Conservation (phyloP, 2,329 filamentous ascomycete genomes). For the Ascochyta koolunga region DNA sequence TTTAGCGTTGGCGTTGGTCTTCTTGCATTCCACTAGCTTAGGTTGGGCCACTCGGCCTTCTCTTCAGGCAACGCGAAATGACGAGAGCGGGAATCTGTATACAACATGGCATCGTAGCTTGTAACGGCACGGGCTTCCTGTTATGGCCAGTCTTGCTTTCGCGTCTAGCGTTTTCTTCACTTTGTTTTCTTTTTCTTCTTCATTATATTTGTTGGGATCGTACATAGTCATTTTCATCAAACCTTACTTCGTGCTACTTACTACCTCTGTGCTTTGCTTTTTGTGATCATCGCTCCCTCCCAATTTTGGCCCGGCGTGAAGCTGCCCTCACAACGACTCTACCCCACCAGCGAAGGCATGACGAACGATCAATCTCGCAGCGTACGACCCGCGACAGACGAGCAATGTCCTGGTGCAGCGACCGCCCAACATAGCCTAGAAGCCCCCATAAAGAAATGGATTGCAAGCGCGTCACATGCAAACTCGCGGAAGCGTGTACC, state of each 20-base stretch:
- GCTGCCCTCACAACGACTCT: not conserved
- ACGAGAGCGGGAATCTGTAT: constrained; percentile 1
- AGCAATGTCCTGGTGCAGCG: constrained; percentile 11
- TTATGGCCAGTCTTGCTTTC: not conserved
- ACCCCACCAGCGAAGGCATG: constrained; percentile 1
- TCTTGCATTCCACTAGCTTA: constrained; percentile 4
- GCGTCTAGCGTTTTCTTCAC: not conserved
- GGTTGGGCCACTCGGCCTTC: constrained; percentile 3
- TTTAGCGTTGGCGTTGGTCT: constrained; percentile 19
- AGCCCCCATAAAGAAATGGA: constrained; percentile 2
- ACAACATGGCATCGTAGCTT: constrained; percentile 1
- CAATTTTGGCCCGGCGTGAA: not conserved
- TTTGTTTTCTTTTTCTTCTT: not conserved
- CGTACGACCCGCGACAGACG: constrained; percentile 10
- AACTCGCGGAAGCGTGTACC: not conserved
- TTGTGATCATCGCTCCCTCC: not conserved
- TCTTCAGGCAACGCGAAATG: constrained; percentile 3
- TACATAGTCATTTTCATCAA: constrained; percentile 5
- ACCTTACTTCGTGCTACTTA: not conserved
- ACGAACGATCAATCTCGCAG: constrained; percentile 8
- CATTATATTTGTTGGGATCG: not conserved
- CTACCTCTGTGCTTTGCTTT: not conserved
- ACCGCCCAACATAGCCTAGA: constrained; percentile 11
- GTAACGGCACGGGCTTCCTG: not conserved
- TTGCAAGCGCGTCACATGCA: constrained; percentile 12